A percentile compares a stretch with the other conserved stretches of the same genome.
Evolutionary conservation across 73 alveolate species (phyloP).

Genomic region (Stentor coeruleus): DNA sequence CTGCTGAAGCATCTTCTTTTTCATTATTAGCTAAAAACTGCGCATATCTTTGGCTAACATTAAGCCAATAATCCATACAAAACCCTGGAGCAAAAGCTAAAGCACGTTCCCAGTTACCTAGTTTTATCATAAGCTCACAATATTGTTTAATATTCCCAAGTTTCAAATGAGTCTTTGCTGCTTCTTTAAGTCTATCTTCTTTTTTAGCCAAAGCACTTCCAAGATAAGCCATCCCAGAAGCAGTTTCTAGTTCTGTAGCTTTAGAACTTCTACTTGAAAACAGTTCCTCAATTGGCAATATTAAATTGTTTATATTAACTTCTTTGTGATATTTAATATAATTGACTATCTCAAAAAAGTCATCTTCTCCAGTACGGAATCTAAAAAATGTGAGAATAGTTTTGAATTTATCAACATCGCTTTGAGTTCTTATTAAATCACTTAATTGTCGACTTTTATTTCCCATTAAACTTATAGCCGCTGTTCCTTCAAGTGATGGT

Average conservation of each 20-base stretch:
- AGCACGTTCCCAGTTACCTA: constrained; percentile 67
- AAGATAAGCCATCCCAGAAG: constrained; percentile 33
- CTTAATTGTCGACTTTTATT: constrained; percentile 23
- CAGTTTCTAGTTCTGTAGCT: constrained; percentile 22
- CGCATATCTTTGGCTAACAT: constrained; percentile 32
- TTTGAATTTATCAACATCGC: constrained; percentile 10
- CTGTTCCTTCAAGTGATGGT: no score
- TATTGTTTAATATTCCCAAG: constrained; percentile 65
- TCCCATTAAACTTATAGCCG: no score
- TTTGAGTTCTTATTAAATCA: background rate
- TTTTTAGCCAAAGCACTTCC: constrained; percentile 56
- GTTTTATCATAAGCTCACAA: constrained; percentile 68
- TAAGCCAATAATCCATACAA: constrained; percentile 70
- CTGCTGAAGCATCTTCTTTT: background rate
- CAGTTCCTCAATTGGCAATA: constrained; percentile 41
- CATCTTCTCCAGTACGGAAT: constrained; percentile 44
- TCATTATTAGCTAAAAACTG: background rate
- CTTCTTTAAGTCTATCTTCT: constrained; percentile 59
- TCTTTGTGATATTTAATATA: constrained; percentile 33
- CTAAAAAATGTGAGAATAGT: constrained; percentile 30
- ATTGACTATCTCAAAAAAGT: constrained; percentile 41
- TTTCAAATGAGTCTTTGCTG: constrained; percentile 59
- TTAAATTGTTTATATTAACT: constrained; percentile 28
- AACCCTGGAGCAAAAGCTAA: constrained; percentile 80
- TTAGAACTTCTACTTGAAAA: constrained; percentile 33